A percentile compares a stretch with the other conserved stretches of the same genome.
These are phyloP conservation scores for Trichoderma sp. DNA, from an alignment of 2,329 filamentous ascomycete genomes.

Conservation along the genomic window DNA sequence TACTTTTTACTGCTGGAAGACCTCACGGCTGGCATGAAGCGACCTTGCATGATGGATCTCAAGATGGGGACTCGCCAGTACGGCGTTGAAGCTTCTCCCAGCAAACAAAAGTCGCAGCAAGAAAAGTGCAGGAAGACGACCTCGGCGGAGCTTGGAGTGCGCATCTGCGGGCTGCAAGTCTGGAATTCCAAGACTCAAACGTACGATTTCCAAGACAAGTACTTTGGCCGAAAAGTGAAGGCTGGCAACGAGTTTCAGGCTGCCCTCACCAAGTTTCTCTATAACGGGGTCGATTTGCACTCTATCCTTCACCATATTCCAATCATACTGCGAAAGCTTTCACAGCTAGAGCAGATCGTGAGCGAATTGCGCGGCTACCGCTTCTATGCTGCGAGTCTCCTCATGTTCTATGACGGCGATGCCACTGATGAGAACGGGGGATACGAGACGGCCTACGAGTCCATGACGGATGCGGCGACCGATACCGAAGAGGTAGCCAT, in stretches of 20 bases:
- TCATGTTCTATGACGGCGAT: constrained; percentile 96
- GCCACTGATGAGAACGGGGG: constrained; percentile 51
- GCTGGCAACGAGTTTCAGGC: constrained; percentile 86
- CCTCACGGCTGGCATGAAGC: constrained; percentile 92
- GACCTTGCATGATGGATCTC: constrained; percentile 93
- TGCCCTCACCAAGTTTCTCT: constrained; percentile 85
- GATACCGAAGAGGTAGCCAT: constrained; percentile 56
- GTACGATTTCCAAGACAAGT: constrained; percentile 98
- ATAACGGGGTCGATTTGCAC: constrained; percentile 78
- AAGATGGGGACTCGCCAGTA: constrained; percentile 99
- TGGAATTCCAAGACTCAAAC: constrained; percentile 84
- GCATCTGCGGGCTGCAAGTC: constrained; percentile 93
- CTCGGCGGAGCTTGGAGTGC: constrained; percentile 85
- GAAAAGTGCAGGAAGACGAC: constrained; percentile 93
- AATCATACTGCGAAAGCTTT: constrained; percentile 79
- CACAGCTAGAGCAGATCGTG: constrained; percentile 81
- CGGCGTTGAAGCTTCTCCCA: constrained; percentile 84
- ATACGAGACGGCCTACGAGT: constrained; percentile 57
- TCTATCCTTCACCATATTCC: constrained; percentile 88
- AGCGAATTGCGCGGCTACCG: constrained; percentile 79
- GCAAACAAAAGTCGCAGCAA: constrained; percentile 90
- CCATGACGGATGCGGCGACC: constrained; percentile 59
- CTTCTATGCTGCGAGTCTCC: constrained; percentile 90
- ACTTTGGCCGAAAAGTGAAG: constrained; percentile 86
- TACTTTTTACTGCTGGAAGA: constrained; percentile 94